phyloP scores from a whole-genome alignment of 192 early-diverging fungal species.

The Chytriomyces sp. region DNA sequence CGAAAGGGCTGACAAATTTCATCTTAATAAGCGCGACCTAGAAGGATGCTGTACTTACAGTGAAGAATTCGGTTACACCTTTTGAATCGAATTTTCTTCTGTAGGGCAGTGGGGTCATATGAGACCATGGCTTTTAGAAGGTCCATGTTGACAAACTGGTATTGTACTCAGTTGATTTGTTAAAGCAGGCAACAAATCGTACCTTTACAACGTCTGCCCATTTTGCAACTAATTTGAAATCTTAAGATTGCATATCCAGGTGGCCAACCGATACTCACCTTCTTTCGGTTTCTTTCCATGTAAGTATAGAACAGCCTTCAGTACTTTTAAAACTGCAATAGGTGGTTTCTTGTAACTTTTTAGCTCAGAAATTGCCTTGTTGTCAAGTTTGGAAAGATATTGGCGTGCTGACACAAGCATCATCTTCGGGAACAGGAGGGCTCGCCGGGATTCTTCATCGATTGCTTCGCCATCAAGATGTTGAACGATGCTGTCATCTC shows the following conservation, averaged over 20 bases:
- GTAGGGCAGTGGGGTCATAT: constrained; percentile 59
- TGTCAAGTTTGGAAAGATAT: constrained; percentile 43
- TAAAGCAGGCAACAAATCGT: not conserved
- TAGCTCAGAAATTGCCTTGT: constrained; percentile 52
- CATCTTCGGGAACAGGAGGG: constrained; percentile 56
- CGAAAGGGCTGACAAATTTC: constrained; percentile 40
- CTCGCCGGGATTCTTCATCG: constrained; percentile 43
- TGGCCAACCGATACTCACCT: constrained; percentile 34
- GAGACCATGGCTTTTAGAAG: constrained; percentile 52
- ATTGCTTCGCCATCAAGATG: constrained; percentile 52
- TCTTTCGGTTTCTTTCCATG: constrained; percentile 59
- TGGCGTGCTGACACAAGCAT: constrained; percentile 48
- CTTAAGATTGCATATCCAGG: too few relatives aligned
- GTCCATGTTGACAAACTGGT: constrained; percentile 50
- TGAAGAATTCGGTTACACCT: constrained; percentile 51
- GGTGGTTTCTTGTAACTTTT: constrained; percentile 61
- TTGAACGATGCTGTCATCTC: constrained; percentile 15
- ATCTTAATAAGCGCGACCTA: not conserved
- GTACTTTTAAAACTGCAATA: constrained; percentile 47
- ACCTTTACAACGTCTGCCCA: constrained; percentile 44
- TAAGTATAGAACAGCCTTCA: constrained; percentile 58
- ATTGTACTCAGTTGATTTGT: not conserved
- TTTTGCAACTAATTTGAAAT: constrained; percentile 40
- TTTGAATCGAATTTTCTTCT: constrained; percentile 55
- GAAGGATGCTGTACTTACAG: constrained; percentile 39